These are phyloP conservation scores for Lithospermum erythrorhizon DNA, from an alignment of 257 asterid genomes.

Conservation along the genomic window DNA sequence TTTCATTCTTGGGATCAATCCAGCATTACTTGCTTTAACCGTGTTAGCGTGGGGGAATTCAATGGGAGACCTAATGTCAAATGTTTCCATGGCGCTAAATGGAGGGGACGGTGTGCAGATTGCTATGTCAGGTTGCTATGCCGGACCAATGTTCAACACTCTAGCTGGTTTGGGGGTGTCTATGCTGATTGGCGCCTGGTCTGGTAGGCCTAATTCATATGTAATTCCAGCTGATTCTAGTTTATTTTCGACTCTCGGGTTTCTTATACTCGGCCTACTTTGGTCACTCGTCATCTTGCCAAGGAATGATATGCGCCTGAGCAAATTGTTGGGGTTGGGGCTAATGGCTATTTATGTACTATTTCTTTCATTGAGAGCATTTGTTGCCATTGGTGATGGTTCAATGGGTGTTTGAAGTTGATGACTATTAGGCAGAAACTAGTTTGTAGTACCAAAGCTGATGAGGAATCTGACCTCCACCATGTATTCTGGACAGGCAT, in stretches of 20 bases:
- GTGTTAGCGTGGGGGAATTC: slow-evolving; percentile 96
- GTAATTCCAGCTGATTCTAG: slow-evolving; percentile 32
- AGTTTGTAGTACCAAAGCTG: neutral
- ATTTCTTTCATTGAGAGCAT: slow-evolving; percentile 47
- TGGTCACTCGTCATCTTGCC: slow-evolving; percentile 73
- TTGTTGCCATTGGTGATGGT: slow-evolving; percentile 24
- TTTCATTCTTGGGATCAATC: slow-evolving; percentile 41
- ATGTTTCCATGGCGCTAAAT: slow-evolving; percentile 47
- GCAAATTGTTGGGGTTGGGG: slow-evolving; percentile 46
- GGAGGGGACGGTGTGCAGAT: slow-evolving; percentile 75
- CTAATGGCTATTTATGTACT: slow-evolving; percentile 58
- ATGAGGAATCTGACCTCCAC: too few species aligned
- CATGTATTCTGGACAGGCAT: too few species aligned
- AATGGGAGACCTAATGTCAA: slow-evolving; percentile 59
- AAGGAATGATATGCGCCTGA: slow-evolving; percentile 46
- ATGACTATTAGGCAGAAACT: neutral
- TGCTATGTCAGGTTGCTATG: slow-evolving; percentile 76
- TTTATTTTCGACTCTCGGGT: slow-evolving; percentile 58
- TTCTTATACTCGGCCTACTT: slow-evolving; percentile 57
- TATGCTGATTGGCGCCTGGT: slow-evolving; percentile 46
- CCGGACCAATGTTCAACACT: slow-evolving; percentile 70
- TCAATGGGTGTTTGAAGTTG: neutral
- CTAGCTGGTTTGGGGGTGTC: slow-evolving; percentile 72
- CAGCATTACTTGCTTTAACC: slow-evolving; percentile 66
- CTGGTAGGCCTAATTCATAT: slow-evolving; percentile 39